Conservation (phyloP, 495 filamentous ascomycete species). For the Aspergillus incahuasiensis region DNA sequence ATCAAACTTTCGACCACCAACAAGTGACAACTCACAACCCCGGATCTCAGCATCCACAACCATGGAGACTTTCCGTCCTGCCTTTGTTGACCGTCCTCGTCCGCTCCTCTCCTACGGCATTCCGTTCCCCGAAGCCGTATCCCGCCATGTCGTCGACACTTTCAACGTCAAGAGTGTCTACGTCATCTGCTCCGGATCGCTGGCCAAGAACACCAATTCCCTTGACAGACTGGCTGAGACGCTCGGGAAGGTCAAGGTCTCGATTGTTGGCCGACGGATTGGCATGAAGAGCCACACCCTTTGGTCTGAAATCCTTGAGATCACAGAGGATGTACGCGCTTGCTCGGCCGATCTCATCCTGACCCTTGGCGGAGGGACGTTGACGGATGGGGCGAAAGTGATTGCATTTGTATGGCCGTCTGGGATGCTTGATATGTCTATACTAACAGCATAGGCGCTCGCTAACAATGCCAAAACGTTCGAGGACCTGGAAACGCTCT, state of each 20-base stretch:
- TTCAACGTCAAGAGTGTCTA: conserved; percentile 53
- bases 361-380: conserved; percentile 56
- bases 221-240: conserved; percentile 42
- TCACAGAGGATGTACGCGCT: conserved; percentile 44
- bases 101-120: conserved; percentile 48
- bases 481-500: conserved; percentile 41
- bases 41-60: background rate
- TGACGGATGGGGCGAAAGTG: conserved; percentile 61
- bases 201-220: conserved; percentile 49
- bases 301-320: conserved; percentile 55
- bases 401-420: conserved; percentile 42
- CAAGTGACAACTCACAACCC: too few relatives aligned
- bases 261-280: conserved; percentile 43
- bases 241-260: conserved; percentile 36
- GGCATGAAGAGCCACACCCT: conserved; percentile 58
- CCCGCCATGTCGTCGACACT: conserved; percentile 44
- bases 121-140: conserved; percentile 46
- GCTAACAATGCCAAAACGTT: conserved; percentile 44
- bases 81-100: conserved; percentile 32
- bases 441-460: conserved; percentile 29
- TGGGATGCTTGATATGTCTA: background rate
- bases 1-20: background rate
- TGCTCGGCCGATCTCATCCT: conserved; percentile 51
- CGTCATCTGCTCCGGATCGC: conserved; percentile 55
- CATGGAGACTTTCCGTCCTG: conserved; percentile 39